Base-by-base conservation (phyloP, 768 basidiomycete species). In the Tulasnella sp. region DNA sequence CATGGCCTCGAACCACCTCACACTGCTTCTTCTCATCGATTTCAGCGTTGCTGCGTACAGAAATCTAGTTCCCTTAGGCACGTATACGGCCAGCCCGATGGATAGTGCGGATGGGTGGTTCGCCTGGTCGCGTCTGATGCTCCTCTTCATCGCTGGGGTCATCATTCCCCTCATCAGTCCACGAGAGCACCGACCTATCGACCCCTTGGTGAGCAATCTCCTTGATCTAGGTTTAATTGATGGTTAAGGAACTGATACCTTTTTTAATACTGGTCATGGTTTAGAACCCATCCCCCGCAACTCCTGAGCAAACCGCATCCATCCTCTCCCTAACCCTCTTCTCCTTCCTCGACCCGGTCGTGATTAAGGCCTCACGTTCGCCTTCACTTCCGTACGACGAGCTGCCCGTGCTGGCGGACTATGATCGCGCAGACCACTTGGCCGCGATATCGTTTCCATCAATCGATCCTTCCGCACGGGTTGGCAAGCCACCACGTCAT, bases 121-220 rank as follows among this genome's bases (percentile, higher is more conserved):
- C 31, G 66, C 83, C 21, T 85, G 83, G 83, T 68, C 70, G 2
- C 77, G 82, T 65, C 58, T 82, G 3, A 65, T 61, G n/a, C 51
- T 80, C 11, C 72, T 84, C 15, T 63, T 72, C 5, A 29, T 78
- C 5, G 76, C 72, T 9, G 74, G 73, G 4, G 68, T 78, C 1
- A 54, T 77, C 10, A 69, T 84, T 29, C 84, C 84, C 25, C 68
- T 83, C 15, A 60, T 79, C 46, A 71, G 76, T 44, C 84, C 84
- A 3, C 71, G 80, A 15, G 72, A 72, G 48, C 85, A 85, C 67
- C 67, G 76, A 1, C 82, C 83, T 3, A 71, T 79, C 24, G 77
- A 85, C 63, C 76, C 79, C 1, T 72, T 74, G 67, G 79, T 78
- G 22, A 12, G 66, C 63, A 1, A 11, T 3, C 34, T 10, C 52